A percentile compares a stretch with the other conserved stretches of the same genome.
These are phyloP conservation scores for Thielaviopsis euricoi DNA, from an alignment of 2,329 filamentous ascomycete species.

Conservation along the genomic window DNA sequence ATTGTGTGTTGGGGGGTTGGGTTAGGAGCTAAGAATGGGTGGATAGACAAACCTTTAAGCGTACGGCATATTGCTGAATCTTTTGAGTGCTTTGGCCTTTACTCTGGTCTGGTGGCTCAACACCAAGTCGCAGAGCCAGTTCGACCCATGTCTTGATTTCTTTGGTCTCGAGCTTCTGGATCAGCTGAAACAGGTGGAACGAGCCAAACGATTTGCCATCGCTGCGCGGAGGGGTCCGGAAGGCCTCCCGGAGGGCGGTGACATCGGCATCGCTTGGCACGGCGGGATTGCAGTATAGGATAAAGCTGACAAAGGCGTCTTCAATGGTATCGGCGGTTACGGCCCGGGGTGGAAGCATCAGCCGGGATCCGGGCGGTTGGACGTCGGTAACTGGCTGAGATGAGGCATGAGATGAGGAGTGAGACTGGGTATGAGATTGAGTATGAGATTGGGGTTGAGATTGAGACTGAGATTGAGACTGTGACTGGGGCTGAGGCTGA, in stretches of 20 bases:
- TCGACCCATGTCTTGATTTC: constrained; percentile 91
- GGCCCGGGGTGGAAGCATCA: constrained; percentile 17
- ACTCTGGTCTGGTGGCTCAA: constrained; percentile 63
- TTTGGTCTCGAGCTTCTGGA: constrained; percentile 60
- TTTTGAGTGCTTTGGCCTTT: constrained; percentile 86
- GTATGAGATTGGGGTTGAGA: not conserved
- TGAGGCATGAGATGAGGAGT: not conserved
- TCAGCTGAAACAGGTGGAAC: constrained; percentile 60
- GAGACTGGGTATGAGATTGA: not conserved
- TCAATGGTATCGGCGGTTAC: constrained; percentile 59
- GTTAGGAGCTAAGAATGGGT: not conserved
- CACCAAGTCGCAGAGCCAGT: constrained; percentile 70
- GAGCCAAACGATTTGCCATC: constrained; percentile 76
- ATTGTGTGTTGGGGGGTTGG: not conserved
- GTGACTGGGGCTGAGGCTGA: not conserved
- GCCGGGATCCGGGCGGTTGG: not conserved
- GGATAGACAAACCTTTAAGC: constrained; percentile 52
- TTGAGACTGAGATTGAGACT: not conserved
- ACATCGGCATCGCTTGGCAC: constrained; percentile 53
- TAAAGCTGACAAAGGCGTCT: constrained; percentile 68
- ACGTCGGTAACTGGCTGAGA: not conserved
- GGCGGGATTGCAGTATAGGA: constrained; percentile 79
- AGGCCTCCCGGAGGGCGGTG: constrained; percentile 53
- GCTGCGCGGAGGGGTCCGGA: constrained; percentile 67
- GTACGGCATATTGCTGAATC: constrained; percentile 84